Conservation (phyloP, 2,329 filamentous ascomycete species). For the Zymoseptoria pseudotritici region DNA sequence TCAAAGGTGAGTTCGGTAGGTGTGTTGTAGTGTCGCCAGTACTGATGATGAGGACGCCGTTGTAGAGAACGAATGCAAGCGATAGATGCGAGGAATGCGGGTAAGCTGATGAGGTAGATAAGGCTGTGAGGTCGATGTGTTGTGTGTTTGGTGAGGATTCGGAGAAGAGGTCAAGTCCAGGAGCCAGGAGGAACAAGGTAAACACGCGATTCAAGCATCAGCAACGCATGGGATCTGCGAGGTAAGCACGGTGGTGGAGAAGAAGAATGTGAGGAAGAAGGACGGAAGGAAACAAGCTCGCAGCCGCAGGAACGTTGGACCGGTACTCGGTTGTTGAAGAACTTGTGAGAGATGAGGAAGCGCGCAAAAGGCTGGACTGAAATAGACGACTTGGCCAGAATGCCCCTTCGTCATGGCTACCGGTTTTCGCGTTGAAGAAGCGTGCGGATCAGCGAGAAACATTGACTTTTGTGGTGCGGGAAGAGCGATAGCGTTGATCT, state of each 20-base stretch:
- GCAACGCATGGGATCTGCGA: background rate
- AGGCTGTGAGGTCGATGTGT: background rate
- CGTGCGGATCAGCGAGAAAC: background rate
- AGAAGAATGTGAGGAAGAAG: background rate
- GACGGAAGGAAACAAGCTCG: background rate
- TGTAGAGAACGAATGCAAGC: background rate
- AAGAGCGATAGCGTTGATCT: background rate
- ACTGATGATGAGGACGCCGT: background rate
- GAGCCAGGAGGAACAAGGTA: background rate
- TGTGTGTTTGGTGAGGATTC: background rate
- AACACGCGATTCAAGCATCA: background rate
- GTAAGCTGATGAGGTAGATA: background rate
- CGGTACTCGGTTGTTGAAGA: background rate
- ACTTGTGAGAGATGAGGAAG: background rate
- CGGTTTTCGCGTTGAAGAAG: background rate
- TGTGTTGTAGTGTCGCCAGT: background rate
- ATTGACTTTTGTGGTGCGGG: too few species aligned
- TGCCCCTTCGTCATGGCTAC: background rate
- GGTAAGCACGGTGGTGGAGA: background rate
- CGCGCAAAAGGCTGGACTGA: background rate
- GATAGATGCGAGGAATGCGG: background rate
- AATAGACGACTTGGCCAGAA: background rate
- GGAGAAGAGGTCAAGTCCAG: background rate
- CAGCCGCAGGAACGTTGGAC: background rate
- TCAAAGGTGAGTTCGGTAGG: conserved; percentile 2